Conservation (phyloP, 441 rosid species). For the Capsella rubella region DNA sequence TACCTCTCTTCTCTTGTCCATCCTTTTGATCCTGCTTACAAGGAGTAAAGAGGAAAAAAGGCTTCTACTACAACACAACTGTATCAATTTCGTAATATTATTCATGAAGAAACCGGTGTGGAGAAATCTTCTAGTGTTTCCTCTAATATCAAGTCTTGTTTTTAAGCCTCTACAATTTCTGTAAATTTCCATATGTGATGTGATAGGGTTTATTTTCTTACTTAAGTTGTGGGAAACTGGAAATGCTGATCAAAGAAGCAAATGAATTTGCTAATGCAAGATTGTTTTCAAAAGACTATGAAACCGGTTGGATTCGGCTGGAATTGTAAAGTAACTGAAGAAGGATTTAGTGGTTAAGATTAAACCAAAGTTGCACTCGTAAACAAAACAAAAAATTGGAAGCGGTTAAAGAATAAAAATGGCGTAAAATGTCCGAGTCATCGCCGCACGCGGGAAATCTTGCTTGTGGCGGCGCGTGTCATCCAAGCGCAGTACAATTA, state of each 20-base stretch:
- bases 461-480: conserved; percentile 31
- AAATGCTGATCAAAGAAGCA: background rate
- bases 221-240: background rate
- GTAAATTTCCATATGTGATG: conserved; percentile 20
- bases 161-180: background rate
- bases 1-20: background rate
- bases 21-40: conserved; percentile 5
- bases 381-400: background rate
- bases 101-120: conserved; percentile 7
- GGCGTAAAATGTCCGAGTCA: conserved; percentile 11
- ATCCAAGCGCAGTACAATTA: conserved; percentile 8
- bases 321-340: background rate
- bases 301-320: conserved; percentile 10
- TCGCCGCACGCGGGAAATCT: conserved; percentile 37
- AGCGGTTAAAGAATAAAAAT: conserved; percentile 15
- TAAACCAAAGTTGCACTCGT: conserved; percentile 8
- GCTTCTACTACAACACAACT: background rate
- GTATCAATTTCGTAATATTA: background rate
- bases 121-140: background rate
- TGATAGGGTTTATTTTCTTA: background rate
- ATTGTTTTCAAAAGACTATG: background rate
- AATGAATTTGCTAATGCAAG: conserved; percentile 15
- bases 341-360: background rate
- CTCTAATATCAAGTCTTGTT: background rate
- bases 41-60: background rate